A percentile compares a stretch with the other conserved stretches of the same genome.
These are phyloP conservation scores for Casaregolazyma lundiana DNA, from an alignment of 1,139 yeast genomes.

Conservation along the genomic window DNA sequence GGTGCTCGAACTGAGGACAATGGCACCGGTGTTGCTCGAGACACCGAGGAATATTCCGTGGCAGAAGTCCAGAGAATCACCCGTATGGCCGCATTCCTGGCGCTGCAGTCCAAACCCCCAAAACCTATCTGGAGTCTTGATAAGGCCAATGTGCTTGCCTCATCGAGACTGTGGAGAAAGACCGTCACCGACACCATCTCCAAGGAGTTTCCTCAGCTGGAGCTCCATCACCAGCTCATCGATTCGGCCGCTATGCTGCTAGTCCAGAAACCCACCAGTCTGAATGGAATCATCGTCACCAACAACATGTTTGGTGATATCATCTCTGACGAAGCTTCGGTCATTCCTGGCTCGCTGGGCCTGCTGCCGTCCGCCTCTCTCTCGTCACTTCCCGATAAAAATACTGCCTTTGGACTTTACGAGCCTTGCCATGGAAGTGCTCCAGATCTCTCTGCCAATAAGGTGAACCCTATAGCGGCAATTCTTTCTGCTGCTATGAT, in stretches of 20 bases:
- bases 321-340: constrained; percentile 95
- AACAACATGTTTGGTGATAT: constrained; percentile 98
- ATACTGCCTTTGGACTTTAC: constrained; percentile 89
- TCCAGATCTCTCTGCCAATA: constrained; percentile 81
- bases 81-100: constrained; percentile 96
- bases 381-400: constrained; percentile 91
- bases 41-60: constrained; percentile 86
- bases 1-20: constrained; percentile 93
- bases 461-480: constrained; percentile 93
- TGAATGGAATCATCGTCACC: constrained; percentile 88
- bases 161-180: constrained; percentile 93
- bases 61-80: constrained; percentile 91
- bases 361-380: constrained; percentile 93
- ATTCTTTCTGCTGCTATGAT: constrained; percentile 76
- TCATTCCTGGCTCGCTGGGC: constrained; percentile 95
- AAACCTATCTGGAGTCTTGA: constrained; percentile 93
- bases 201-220: constrained; percentile 84
- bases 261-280: constrained; percentile 80
- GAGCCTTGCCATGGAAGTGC: constrained; percentile 99
- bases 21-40: constrained; percentile 83
- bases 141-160: constrained; percentile 95
- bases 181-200: constrained; percentile 81
- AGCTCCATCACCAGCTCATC: constrained; percentile 86
- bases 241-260: constrained; percentile 98
- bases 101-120: constrained; percentile 89